Conservation (phyloP, 2,329 filamentous ascomycete species). For the Podosphaera leucotricha region DNA sequence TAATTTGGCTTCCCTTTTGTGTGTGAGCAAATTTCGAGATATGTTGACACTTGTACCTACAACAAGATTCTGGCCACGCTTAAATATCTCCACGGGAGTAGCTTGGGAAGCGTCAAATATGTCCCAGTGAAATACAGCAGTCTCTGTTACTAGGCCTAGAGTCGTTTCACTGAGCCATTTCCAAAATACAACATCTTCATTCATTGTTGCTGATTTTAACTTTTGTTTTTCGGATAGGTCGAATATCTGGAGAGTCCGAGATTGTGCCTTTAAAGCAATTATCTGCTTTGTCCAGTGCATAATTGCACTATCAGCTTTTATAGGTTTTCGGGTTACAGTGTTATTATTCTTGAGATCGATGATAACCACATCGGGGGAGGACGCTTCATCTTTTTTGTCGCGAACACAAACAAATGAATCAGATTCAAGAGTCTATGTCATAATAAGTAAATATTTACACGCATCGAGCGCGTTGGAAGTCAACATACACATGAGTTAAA, state of each 20-base stretch:
- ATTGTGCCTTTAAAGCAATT: conserved; percentile 88
- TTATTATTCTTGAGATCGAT: conserved; percentile 94
- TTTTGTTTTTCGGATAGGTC: conserved; percentile 83
- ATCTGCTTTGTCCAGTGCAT: conserved; percentile 97
- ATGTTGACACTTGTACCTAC: conserved; percentile 27
- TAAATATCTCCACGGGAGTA: conserved; percentile 73
- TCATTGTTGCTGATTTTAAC: conserved; percentile 90
- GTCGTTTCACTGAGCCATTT: conserved; percentile 90
- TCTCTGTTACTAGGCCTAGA: conserved; percentile 76
- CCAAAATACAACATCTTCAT: conserved; percentile 96
- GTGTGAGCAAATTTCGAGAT: conserved; percentile 1
- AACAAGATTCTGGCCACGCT: conserved; percentile 71
- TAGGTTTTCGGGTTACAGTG: conserved; percentile 80
- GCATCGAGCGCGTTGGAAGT: conserved; percentile 3
- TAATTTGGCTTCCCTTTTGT: conserved; percentile 80
- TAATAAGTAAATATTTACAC: neutral
- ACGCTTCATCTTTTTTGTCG: conserved; percentile 68
- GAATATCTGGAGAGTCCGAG: conserved; percentile 90
- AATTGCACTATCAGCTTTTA: conserved; percentile 98
- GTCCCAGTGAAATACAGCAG: conserved; percentile 90
- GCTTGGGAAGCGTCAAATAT: conserved; percentile 67
- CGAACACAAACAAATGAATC: conserved; percentile 91
- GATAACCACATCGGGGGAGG: conserved; percentile 86
- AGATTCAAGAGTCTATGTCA: conserved; percentile 72
- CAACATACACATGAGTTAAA: conserved; percentile 65